phyloP scores from a whole-genome alignment of 768 basidiomycete genomes.

The Imleria badia region DNA sequence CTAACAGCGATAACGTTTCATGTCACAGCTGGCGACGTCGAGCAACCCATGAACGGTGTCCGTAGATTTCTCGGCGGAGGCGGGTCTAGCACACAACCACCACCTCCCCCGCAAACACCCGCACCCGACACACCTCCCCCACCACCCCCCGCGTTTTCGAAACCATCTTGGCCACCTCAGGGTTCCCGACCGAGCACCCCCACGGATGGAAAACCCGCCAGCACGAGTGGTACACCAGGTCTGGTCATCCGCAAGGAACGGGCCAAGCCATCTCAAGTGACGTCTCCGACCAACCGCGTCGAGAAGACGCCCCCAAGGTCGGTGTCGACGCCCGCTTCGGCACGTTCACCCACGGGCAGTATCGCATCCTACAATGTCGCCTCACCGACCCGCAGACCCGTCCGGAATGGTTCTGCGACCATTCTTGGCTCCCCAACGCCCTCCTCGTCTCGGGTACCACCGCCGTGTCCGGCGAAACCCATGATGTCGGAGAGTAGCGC shows the following conservation, averaged over 20 bases:
- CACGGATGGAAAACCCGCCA: conserved; percentile 21
- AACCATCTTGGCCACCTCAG: conserved; percentile 48
- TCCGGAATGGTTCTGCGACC: conserved; percentile 13
- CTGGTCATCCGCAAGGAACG: conserved; percentile 56
- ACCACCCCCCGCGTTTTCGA: conserved; percentile 27
- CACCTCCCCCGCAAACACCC: conserved; percentile 21
- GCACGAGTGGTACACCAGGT: conserved; percentile 25
- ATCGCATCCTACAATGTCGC: conserved; percentile 22
- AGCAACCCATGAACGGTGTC: conserved; percentile 62
- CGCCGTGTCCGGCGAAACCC: conserved; percentile 32
- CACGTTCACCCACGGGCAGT: conserved; percentile 26
- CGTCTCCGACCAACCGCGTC: conserved; percentile 14
- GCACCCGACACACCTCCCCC: conserved; percentile 23
- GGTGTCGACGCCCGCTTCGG: conserved; percentile 19
- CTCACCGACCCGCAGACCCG: conserved; percentile 19
- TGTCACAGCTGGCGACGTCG: conserved; percentile 20
- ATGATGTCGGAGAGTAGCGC: conserved; percentile 36
- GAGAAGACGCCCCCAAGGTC: conserved; percentile 26
- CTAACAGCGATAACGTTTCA: conserved; percentile 18
- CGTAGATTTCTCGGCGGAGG: conserved; percentile 59
- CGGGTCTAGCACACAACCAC: conserved; percentile 35
- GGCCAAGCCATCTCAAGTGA: conserved; percentile 29
- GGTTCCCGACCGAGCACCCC: conserved; percentile 37
- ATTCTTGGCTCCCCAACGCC: conserved; percentile 36
- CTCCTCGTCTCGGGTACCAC: conserved; percentile 38